A percentile compares a stretch with the other conserved stretches of the same genome.
These are phyloP conservation scores for Zygotorulaspora chibaensis DNA, from an alignment of 805 yeast genomes.

Conservation along the genomic window DNA sequence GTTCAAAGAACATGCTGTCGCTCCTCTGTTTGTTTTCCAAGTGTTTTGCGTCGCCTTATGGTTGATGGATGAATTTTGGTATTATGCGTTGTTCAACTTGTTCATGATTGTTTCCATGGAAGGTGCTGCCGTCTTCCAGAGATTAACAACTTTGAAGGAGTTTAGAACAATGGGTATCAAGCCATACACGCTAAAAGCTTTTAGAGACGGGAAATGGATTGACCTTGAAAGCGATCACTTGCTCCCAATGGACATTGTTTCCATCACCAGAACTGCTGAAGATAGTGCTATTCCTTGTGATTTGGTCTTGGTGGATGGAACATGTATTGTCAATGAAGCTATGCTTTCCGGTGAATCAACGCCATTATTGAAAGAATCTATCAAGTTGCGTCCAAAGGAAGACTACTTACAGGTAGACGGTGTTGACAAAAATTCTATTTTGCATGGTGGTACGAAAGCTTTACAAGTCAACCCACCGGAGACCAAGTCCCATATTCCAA, in stretches of 20 bases:
- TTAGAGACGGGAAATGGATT: slow-evolving; percentile 67
- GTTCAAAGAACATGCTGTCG: slow-evolving; percentile 96
- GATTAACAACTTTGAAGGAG: slow-evolving; percentile 90
- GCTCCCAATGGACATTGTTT: slow-evolving; percentile 88
- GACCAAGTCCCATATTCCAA: slow-evolving; percentile 42
- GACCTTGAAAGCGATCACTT: slow-evolving; percentile 66
- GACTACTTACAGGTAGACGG: slow-evolving; percentile 73
- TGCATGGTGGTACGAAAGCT: slow-evolving; percentile 96
- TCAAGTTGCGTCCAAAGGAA: slow-evolving; percentile 70
- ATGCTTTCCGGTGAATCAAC: slow-evolving; percentile 99
- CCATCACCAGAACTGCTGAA: slow-evolving; percentile 81
- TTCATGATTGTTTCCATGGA: slow-evolving; percentile 93
- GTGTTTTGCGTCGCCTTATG: slow-evolving; percentile 92
- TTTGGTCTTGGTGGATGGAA: slow-evolving; percentile 75
- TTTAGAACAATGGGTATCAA: slow-evolving; percentile 96
- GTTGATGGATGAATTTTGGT: slow-evolving; percentile 97
- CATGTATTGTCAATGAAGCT: slow-evolving; percentile 96
- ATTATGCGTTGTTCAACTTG: slow-evolving; percentile 82
- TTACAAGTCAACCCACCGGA: slow-evolving; percentile 81
- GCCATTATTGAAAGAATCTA: slow-evolving; percentile 89
- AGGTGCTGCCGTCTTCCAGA: slow-evolving; percentile 90
- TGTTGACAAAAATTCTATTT: slow-evolving; percentile 77
- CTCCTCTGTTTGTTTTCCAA: slow-evolving; percentile 96
- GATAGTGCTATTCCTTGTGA: slow-evolving; percentile 95
- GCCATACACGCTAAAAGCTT: slow-evolving; percentile 75